Percentiles rank a stretch among this genome's conserved stretches.
These are phyloP conservation scores for Colletotrichum sp. DNA, from an alignment of 2,329 filamentous ascomycete genomes.

Conservation along the genomic window DNA sequence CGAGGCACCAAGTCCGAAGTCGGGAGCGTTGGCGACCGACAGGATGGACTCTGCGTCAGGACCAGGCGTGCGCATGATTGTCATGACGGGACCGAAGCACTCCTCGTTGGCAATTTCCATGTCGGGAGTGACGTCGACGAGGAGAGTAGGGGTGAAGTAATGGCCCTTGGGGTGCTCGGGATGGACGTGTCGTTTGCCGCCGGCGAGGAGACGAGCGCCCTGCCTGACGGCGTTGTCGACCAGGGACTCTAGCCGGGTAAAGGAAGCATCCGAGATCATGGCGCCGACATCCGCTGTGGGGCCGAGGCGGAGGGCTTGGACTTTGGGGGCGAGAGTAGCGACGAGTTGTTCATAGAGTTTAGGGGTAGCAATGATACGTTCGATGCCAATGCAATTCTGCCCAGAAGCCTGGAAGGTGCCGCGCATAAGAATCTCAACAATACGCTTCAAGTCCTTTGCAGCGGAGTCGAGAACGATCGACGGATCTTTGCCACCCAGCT, in stretches of 20 bases:
- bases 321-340: slow-evolving; percentile 72
- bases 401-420: slow-evolving; percentile 95
- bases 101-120: slow-evolving; percentile 93
- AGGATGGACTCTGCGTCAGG: slow-evolving; percentile 69
- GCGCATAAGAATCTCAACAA: slow-evolving; percentile 84
- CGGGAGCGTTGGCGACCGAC: slow-evolving; percentile 79
- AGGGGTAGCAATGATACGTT: slow-evolving; percentile 85
- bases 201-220: slow-evolving; percentile 82
- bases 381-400: slow-evolving; percentile 97
- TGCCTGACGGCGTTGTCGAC: slow-evolving; percentile 77
- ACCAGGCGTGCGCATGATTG: slow-evolving; percentile 77
- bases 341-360: slow-evolving; percentile 78
- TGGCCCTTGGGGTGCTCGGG: slow-evolving; percentile 78
- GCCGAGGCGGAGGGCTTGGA: slow-evolving; percentile 77
- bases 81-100: slow-evolving; percentile 91
- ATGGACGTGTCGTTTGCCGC: slow-evolving; percentile 76
- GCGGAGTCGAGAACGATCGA: slow-evolving; percentile 87
- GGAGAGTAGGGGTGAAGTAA: slow-evolving; percentile 90
- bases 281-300: slow-evolving; percentile 84
- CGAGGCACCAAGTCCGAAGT: slow-evolving; percentile 86
- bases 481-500: slow-evolving; percentile 95
- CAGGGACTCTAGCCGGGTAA: slow-evolving; percentile 76
- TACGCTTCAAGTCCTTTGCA: slow-evolving; percentile 66
- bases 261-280: slow-evolving; percentile 81
- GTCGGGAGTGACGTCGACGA: slow-evolving; percentile 83